Conservation (phyloP, 1,139 yeast genomes). For the Sugiyamaella grinbergsii region DNA sequence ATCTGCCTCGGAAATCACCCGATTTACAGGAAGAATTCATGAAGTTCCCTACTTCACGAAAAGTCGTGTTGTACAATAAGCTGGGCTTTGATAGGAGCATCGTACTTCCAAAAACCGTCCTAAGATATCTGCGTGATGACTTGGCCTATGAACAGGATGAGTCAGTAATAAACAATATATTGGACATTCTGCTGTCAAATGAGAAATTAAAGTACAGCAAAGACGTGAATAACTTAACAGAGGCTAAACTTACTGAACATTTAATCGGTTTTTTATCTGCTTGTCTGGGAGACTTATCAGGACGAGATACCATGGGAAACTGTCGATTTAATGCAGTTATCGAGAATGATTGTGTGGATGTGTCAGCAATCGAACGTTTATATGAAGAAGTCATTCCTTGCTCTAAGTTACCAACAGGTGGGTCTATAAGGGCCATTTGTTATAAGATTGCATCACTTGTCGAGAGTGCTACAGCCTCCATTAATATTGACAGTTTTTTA, state of each 20-base stretch:
- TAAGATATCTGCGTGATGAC: background rate
- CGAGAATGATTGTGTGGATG: background rate
- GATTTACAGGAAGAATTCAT: background rate
- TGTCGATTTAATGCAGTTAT: background rate
- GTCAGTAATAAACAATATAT: background rate
- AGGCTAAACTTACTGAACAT: background rate
- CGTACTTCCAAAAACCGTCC: background rate
- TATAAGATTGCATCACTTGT: background rate
- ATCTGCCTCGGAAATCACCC: background rate
- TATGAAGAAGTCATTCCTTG: constrained; percentile 14
- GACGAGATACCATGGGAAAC: background rate
- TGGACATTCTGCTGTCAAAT: background rate
- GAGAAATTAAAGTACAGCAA: background rate
- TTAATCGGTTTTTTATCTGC: background rate
- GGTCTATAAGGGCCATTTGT: background rate
- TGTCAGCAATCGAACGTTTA: background rate
- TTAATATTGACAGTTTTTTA: background rate
- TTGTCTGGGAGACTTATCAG: background rate
- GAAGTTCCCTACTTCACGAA: background rate
- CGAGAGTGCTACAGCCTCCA: background rate
- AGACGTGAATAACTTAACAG: background rate
- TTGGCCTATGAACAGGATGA: constrained; percentile 4
- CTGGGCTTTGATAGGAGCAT: background rate
- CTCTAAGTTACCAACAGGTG: constrained; percentile 12
- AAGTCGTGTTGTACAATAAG: background rate